A percentile compares a stretch with the other conserved stretches of the same genome.
phyloP scores from a whole-genome alignment of 306 rosid species.

The Sphenostylis stenocarpa region DNA sequence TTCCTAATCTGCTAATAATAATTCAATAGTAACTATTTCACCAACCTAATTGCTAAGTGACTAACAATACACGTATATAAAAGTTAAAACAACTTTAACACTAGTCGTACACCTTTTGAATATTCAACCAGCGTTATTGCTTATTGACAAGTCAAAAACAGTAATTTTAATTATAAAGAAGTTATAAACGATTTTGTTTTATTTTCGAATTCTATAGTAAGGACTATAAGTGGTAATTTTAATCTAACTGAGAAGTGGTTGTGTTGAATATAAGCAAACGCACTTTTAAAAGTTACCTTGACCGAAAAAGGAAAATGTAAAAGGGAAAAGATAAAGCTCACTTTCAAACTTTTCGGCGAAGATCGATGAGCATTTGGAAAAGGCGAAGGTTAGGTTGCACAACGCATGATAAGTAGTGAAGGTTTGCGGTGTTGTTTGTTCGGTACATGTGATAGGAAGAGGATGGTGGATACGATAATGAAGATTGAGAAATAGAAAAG shows the following conservation, averaged over 20 bases:
- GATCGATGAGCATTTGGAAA: neutral
- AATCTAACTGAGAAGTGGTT: neutral
- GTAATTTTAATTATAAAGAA: too few relatives aligned
- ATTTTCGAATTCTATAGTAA: too few relatives aligned
- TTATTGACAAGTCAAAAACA: too few relatives aligned
- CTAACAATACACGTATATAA: too few relatives aligned
- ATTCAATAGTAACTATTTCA: too few relatives aligned
- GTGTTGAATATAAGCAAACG: neutral
- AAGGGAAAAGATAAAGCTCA: neutral
- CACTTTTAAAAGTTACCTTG: neutral
- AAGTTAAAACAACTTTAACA: too few relatives aligned
- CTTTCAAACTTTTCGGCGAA: neutral
- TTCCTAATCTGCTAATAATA: too few relatives aligned
- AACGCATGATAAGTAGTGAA: neutral
- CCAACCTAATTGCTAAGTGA: too few relatives aligned
- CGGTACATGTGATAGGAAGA: neutral
- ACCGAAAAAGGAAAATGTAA: neutral
- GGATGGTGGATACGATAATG: neutral
- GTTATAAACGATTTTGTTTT: too few relatives aligned
- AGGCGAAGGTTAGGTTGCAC: neutral
- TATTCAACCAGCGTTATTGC: too few relatives aligned
- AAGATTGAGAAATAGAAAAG: neutral
- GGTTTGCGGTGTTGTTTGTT: neutral
- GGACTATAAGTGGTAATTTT: neutral
- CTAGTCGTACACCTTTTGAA: too few relatives aligned